Percentiles rank a stretch among this genome's conserved stretches.
Conservation (phyloP, 192 early-diverging fungal species). For the Haplosporangium gracile region DNA sequence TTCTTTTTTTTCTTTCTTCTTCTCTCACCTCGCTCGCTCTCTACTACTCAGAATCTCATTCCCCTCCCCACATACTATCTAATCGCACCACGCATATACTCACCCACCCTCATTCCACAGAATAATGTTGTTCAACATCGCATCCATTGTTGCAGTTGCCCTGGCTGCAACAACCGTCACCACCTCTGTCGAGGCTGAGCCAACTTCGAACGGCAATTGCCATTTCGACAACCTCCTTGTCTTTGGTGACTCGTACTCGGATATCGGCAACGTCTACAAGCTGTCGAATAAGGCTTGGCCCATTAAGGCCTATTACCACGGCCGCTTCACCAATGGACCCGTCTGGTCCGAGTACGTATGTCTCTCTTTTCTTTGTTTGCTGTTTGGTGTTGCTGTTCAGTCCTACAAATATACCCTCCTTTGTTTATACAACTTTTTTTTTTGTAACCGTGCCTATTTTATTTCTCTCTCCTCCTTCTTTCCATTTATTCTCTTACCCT, state of each 20-base stretch:
- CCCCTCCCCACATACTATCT: not conserved
- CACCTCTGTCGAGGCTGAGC: not conserved
- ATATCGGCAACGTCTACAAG: constrained; percentile 59
- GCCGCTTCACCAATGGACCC: constrained; percentile 64
- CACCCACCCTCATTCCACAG: not conserved
- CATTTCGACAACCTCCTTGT: constrained; percentile 58
- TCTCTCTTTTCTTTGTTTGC: not conserved
- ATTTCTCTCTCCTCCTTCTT: not conserved
- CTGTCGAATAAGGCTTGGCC: constrained; percentile 42
- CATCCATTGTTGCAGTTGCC: constrained; percentile 8
- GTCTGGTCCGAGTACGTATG: constrained; percentile 62
- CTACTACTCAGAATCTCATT: not conserved
- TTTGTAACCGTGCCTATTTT: not conserved
- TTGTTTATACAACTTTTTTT: not conserved
- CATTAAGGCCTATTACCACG: constrained; percentile 26
- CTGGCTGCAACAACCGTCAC: not conserved
- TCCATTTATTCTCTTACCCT: not conserved
- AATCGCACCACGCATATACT: not conserved
- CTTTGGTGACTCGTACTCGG: constrained; percentile 71
- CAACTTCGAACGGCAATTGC: not conserved
- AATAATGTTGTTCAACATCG: constrained; percentile 18
- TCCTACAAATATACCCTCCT: not conserved
- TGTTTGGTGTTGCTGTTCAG: not conserved
- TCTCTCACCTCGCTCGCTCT: not conserved
- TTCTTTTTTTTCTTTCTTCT: not conserved